phyloP scores from a whole-genome alignment of 441 rosid genomes.

The Brassica balearica region DNA sequence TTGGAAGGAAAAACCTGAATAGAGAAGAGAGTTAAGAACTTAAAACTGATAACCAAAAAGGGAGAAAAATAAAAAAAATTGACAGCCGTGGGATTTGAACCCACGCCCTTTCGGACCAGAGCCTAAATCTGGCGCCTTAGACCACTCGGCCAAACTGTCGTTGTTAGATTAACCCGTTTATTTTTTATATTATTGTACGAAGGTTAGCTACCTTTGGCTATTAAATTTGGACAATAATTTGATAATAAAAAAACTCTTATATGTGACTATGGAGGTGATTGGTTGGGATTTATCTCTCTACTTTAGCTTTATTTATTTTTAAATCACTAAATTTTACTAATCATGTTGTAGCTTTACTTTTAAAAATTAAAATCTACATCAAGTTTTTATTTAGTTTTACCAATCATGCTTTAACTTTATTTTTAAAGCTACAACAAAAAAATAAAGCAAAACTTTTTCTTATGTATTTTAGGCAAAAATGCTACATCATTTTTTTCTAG shows the following conservation, averaged over 20 bases:
- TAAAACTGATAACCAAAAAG: neutral
- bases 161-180: neutral
- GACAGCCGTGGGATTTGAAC: slow-evolving; percentile 99
- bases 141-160: slow-evolving; percentile 98
- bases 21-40: neutral
- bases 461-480: no score
- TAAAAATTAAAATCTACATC: no score
- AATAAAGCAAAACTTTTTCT: no score
- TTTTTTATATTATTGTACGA: neutral
- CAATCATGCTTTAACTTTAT: no score
- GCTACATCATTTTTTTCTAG: no score
- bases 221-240: neutral
- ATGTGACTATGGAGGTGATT: neutral
- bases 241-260: neutral
- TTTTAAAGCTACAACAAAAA: no score
- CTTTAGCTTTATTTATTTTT: no score
- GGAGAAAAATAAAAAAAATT: slow-evolving; percentile 42
- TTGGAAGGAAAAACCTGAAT: neutral
- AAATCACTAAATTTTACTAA: no score
- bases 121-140: slow-evolving; percentile 99
- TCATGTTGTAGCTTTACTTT: no score
- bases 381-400: no score
- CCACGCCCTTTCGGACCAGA: slow-evolving; percentile 99
- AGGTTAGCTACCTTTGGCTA: neutral
- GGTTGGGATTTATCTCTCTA: no score